Evolutionary conservation across 2,329 filamentous ascomycete species (phyloP), one percentile per base, ranked within the genome.

Genomic region (Colletotrichum sp.): DNA sequence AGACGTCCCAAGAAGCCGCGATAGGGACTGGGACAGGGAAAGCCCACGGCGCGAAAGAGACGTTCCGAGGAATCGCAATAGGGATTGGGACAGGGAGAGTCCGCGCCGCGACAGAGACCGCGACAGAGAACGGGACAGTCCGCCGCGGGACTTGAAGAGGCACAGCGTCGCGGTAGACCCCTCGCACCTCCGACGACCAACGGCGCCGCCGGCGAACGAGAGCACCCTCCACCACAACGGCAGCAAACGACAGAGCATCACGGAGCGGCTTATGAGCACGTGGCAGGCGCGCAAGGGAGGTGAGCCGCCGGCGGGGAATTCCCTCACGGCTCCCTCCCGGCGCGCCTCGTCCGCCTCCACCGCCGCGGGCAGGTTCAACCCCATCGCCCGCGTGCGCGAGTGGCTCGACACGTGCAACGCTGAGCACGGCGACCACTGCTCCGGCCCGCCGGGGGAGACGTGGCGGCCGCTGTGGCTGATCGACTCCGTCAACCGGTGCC

Each of bases 351-450:
- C 76, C 26, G 65, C 77, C 57, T 78, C 81, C 67, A 81, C 77
- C 59, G 70, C 28, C 12, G 74, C 63, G 55, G 55, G 52, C 57
- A 82, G 81, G 65, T 81, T 82, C 34, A 85, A 83, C 12, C 86
- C 86, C 21, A 79, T 87, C 44, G 81, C 80, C 63, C 85, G 84
- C 64, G 83, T 88, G 66, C 83, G 84, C 63, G 83, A 86, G 59
- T 88, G 87, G 87, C 83, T 88, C 39, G 85, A 88, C 72, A 81
- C 81, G 15, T 88, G 87, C 78, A 86, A 85, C 71, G 80, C 80
- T n/a, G 83, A 86, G 66, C 87, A 88, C 69, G 81, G 83, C 16
- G 80, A 82, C 30, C 87, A 88, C 79, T 88, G 86, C 78, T 82
- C 80, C 67, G 80, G 82, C 13, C 69, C 69, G 6, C 72, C 77